Conservation (phyloP, 345 rosid species). For the Eucalyptus sp. region DNA sequence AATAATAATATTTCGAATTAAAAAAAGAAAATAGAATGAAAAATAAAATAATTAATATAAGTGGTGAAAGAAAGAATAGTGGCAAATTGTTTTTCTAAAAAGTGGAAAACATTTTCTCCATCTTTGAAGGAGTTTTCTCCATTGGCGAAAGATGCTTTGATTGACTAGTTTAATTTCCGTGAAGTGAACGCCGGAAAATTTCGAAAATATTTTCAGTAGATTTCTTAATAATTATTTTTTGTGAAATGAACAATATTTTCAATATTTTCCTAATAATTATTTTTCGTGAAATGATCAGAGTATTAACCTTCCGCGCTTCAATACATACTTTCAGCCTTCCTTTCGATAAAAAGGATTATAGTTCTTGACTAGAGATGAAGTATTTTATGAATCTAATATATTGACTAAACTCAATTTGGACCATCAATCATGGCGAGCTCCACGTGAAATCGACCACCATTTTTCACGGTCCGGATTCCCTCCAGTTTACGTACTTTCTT, state of each 20-base stretch:
- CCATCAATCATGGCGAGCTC: background rate
- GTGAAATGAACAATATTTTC: accelerated
- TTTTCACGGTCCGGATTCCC: background rate
- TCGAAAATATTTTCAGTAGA: too few relatives aligned
- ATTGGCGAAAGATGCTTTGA: too few relatives aligned
- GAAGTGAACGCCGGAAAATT: accelerated
- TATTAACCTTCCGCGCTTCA: accelerated
- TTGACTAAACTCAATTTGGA: background rate
- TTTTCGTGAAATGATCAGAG: accelerated
- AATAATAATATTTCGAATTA: too few relatives aligned
- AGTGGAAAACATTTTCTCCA: too few relatives aligned
- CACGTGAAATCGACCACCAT: background rate
- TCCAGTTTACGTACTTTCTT: background rate
- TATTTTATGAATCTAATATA: background rate
- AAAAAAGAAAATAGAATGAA: too few relatives aligned
- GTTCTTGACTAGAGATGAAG: background rate
- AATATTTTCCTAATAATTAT: too few relatives aligned
- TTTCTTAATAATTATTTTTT: too few relatives aligned
- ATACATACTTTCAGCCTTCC: background rate
- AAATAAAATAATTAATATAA: too few relatives aligned
- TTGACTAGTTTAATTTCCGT: too few relatives aligned
- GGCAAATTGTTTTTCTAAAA: too few relatives aligned
- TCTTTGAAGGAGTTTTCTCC: too few relatives aligned
- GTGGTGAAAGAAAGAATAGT: too few relatives aligned
- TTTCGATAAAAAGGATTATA: background rate